A percentile compares a stretch with the other conserved stretches of the same genome.
phyloP scores from a whole-genome alignment of 352 stramenopile species.

The Pythium coloratum region DNA sequence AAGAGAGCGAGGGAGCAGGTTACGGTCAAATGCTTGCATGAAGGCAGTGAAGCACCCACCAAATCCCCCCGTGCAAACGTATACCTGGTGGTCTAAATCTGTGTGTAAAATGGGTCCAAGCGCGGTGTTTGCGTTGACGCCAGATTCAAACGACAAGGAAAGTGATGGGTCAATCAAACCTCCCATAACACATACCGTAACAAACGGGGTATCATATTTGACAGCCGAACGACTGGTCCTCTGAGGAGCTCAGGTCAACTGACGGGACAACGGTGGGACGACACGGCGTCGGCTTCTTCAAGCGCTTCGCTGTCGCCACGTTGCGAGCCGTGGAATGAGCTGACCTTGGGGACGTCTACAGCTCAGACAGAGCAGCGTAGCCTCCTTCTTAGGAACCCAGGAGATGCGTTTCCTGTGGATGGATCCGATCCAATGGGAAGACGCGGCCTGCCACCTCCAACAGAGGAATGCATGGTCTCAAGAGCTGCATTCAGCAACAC shows the following conservation, averaged over 20 bases:
- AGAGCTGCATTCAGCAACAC: no score
- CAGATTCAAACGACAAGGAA: neutral
- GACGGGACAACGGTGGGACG: constrained; percentile 15
- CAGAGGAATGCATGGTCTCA: neutral
- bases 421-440: neutral
- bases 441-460: neutral
- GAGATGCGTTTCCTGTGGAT: neutral
- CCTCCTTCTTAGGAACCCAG: neutral
- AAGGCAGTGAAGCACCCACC: no score
- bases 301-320: constrained; percentile 2
- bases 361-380: neutral
- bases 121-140: neutral
- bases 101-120: neutral
- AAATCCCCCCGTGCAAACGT: no score
- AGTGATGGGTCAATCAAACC: neutral
- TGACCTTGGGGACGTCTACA: neutral
- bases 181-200: neutral
- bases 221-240: constrained; percentile 28
- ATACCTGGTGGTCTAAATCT: neutral
- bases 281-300: constrained; percentile 1
- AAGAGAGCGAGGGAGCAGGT: neutral
- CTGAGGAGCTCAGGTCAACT: constrained; percentile 24
- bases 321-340: neutral
- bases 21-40: no score
- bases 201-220: constrained; percentile 12